These are phyloP conservation scores for Aphanomyces stellatus DNA, from an alignment of 352 stramenopile genomes.

Conservation along the genomic window DNA sequence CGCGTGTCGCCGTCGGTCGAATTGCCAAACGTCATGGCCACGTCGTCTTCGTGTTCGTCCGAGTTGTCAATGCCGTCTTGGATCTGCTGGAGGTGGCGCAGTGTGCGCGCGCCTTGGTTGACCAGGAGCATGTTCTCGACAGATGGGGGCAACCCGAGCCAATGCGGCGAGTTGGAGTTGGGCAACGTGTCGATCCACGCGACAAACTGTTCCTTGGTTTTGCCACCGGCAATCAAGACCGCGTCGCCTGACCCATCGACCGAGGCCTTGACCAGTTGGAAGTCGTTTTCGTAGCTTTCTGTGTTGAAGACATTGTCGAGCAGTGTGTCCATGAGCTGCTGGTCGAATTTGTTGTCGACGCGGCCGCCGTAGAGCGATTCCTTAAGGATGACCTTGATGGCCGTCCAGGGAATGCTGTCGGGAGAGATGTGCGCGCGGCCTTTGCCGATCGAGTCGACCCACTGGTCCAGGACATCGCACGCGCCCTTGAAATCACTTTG, in stretches of 20 bases:
- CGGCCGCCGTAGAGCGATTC: conserved; percentile 97
- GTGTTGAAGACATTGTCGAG: conserved; percentile 91
- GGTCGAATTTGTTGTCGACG: conserved; percentile 96
- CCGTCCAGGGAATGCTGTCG: conserved; percentile 97
- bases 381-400: conserved; percentile 93
- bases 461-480: conserved; percentile 97
- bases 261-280: conserved; percentile 38
- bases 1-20: conserved; percentile 29
- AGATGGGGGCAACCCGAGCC: conserved; percentile 88
- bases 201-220: conserved; percentile 88
- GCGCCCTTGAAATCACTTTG: conserved; percentile 96
- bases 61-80: conserved; percentile 65
- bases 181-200: conserved; percentile 83
- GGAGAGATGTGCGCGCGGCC: conserved; percentile 88
- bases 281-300: conserved; percentile 89
- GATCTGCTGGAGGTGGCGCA: conserved; percentile 76
- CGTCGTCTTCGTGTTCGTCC: conserved; percentile 32
- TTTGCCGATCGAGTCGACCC: conserved; percentile 83
- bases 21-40: conserved; percentile 50
- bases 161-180: conserved; percentile 86
- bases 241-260: conserved; percentile 26
- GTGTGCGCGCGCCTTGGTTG: conserved; percentile 58
- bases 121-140: conserved; percentile 87
- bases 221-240: conserved; percentile 81
- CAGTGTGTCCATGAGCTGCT: conserved; percentile 92